phyloP scores from a whole-genome alignment of 2,329 filamentous ascomycete species.

The Parascedosporium putredinis region DNA sequence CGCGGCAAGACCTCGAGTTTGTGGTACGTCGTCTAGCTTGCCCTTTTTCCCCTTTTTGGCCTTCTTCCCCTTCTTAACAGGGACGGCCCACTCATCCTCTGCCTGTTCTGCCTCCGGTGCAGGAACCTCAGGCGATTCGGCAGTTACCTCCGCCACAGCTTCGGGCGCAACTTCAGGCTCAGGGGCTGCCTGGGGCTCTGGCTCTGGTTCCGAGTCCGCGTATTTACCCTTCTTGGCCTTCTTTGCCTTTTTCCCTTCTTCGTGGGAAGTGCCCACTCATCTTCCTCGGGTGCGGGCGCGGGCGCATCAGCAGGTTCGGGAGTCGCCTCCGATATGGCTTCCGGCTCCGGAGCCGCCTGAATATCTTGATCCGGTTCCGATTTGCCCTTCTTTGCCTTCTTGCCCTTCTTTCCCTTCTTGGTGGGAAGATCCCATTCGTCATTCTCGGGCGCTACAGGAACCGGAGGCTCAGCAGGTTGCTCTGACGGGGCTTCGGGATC shows the following conservation, averaged over 20 bases:
- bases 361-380: no score
- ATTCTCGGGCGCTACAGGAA: neutral
- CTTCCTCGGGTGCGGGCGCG: neutral
- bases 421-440: neutral
- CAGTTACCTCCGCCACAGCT: constrained; percentile 5
- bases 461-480: constrained; percentile 5
- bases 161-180: constrained; percentile 7
- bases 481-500: constrained; percentile 8
- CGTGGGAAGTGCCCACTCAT: neutral
- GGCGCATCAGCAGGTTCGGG: neutral
- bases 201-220: no score
- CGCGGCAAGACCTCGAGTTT: neutral
- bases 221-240: constrained; percentile 13
- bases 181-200: constrained; percentile 1
- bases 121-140: constrained; percentile 4
- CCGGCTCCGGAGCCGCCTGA: neutral
- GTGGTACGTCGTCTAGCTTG: neutral
- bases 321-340: neutral
- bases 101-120: neutral
- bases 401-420: constrained; percentile 5
- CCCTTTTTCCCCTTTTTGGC: constrained; percentile 5
- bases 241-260: constrained; percentile 28
- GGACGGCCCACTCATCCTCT: neutral
- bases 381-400: constrained; percentile 7
- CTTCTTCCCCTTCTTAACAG: constrained; percentile 6